These are phyloP conservation scores for Trichomonas vaginalis DNA, from an alignment of 208 protist genomes.

Conservation along the genomic window DNA sequence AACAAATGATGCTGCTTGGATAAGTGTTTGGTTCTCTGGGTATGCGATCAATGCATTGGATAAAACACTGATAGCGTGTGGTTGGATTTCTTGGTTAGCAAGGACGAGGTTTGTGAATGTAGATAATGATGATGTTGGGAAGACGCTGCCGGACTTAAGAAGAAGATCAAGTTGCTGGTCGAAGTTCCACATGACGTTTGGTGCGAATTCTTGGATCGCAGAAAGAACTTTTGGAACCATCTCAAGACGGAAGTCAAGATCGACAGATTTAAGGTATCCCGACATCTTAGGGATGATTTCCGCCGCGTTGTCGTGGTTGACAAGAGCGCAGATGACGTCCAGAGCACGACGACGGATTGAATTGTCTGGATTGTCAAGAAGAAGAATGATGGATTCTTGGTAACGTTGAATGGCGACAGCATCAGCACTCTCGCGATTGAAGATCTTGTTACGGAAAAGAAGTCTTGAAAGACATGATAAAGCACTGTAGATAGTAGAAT, in stretches of 20 bases:
- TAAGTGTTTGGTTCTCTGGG: background rate
- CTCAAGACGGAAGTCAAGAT: background rate
- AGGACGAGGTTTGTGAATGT: background rate
- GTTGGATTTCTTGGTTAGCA: background rate
- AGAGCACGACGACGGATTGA: conserved; percentile 11
- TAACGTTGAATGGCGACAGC: background rate
- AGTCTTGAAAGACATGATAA: background rate
- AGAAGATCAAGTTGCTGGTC: background rate
- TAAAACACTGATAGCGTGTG: background rate
- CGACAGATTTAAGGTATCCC: background rate
- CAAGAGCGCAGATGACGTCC: background rate
- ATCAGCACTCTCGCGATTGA: background rate
- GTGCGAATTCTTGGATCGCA: background rate
- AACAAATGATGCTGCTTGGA: background rate
- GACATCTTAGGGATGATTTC: background rate
- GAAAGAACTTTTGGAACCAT: background rate
- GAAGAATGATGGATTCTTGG: background rate
- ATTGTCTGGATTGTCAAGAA: background rate
- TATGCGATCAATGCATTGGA: background rate
- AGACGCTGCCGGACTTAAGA: background rate
- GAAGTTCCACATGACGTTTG: background rate
- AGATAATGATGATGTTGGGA: background rate
- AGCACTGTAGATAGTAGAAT: background rate
- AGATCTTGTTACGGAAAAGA: background rate
- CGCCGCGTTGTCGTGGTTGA: background rate